phyloP scores from a whole-genome alignment of 106 monocot species.

The Hemerocallis citrina region DNA sequence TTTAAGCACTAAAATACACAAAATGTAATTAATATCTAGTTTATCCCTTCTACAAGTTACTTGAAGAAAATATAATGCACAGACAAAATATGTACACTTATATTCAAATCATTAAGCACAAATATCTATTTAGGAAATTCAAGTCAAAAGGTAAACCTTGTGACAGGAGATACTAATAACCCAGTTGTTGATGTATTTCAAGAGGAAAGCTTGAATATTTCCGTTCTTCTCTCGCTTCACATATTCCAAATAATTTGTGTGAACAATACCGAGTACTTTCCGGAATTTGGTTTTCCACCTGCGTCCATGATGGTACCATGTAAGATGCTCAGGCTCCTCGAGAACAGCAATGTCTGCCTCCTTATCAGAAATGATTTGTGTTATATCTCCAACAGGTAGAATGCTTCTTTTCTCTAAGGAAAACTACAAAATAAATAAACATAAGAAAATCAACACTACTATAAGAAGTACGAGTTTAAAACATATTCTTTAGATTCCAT shows the following conservation, averaged over 20 bases:
- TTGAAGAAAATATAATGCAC: no score
- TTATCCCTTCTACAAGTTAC: no score
- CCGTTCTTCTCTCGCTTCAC: slow-evolving; percentile 79
- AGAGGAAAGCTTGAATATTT: slow-evolving; percentile 48
- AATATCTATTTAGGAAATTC: no score
- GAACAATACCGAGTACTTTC: slow-evolving; percentile 64
- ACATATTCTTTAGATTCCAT: not conserved
- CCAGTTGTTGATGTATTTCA: slow-evolving; percentile 69
- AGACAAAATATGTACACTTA: not conserved
- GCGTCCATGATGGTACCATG: slow-evolving; percentile 80
- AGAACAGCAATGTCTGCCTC: slow-evolving; percentile 72
- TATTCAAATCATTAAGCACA: not conserved
- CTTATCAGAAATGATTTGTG: slow-evolving; percentile 46
- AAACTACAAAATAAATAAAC: slow-evolving; percentile 37
- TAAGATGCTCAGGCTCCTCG: slow-evolving; percentile 86
- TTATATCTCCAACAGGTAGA: slow-evolving; percentile 65
- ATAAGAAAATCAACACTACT: no score
- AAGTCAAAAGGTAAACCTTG: slow-evolving; percentile 35
- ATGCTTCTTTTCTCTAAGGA: slow-evolving; percentile 61
- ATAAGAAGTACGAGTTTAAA: not conserved
- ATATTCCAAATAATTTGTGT: slow-evolving; percentile 81
- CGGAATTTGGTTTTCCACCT: slow-evolving; percentile 72
- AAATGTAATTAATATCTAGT: no score
- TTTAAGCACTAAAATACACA: no score
- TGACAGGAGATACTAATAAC: slow-evolving; percentile 74